Percentiles rank a stretch among this genome's conserved stretches.
phyloP scores from a whole-genome alignment of 1,284 basidiomycete genomes.

The Ceratobasidium sp. region DNA sequence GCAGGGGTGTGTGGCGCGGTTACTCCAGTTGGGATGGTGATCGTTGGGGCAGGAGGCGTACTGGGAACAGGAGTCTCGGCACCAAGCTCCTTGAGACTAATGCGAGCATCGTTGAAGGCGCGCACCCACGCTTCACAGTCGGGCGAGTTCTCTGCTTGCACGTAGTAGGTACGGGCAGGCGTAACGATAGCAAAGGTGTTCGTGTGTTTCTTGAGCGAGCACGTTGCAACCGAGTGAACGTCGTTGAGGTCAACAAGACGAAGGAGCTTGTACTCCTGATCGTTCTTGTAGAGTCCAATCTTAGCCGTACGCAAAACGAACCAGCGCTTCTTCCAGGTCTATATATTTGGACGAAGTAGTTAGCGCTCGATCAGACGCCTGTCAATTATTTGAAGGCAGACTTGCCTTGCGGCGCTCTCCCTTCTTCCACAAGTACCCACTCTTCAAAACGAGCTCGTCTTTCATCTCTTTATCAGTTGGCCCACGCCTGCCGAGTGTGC shows the following conservation, averaged over 20 bases:
- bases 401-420: conserved; percentile 94
- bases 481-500: conserved; percentile 53
- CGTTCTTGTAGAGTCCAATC: conserved; percentile 96
- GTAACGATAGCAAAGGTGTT: conserved; percentile 95
- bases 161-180: conserved; percentile 90
- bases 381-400: conserved; percentile 45
- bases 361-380: conserved; percentile 35
- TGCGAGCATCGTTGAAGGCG: conserved; percentile 81
- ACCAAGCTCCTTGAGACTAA: conserved; percentile 23
- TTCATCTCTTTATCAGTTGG: conserved; percentile 52
- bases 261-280: conserved; percentile 91
- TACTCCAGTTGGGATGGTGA: conserved; percentile 36
- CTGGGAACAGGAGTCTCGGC: conserved; percentile 21
- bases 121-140: conserved; percentile 89
- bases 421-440: conserved; percentile 94
- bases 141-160: conserved; percentile 76
- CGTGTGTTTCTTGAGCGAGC: conserved; percentile 88
- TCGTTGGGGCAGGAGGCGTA: conserved; percentile 2
- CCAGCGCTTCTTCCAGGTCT: conserved; percentile 99
- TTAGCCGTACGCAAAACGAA: conserved; percentile 93
- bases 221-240: conserved; percentile 89
- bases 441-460: conserved; percentile 84
- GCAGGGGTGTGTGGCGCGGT: conserved; percentile 12
- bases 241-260: conserved; percentile 89
- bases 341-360: conserved; percentile 43